phyloP scores from a whole-genome alignment of 306 rosid species.

The Pterocarpus santalinus region DNA sequence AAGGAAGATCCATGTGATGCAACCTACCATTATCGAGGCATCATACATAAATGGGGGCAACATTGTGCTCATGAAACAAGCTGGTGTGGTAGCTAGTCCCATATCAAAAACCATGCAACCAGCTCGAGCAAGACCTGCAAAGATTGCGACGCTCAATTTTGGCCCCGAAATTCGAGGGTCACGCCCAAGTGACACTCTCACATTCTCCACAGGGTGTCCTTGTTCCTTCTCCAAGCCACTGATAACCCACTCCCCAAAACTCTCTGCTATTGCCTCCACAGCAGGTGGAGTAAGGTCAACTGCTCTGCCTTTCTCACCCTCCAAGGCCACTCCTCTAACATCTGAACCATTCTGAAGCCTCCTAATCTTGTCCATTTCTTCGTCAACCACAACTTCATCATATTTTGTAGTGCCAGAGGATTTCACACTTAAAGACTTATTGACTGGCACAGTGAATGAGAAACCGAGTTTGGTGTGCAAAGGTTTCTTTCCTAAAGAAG shows the following conservation, averaged over 20 bases:
- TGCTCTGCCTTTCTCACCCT: slow-evolving; percentile 79
- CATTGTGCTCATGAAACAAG: slow-evolving; percentile 97
- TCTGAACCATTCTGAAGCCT: slow-evolving; percentile 97
- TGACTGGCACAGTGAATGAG: slow-evolving; percentile 44
- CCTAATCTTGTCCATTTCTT: slow-evolving; percentile 79
- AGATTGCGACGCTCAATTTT: slow-evolving; percentile 72
- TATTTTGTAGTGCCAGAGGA: slow-evolving; percentile 58
- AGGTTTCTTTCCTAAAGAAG: slow-evolving; percentile 37
- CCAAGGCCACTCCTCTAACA: slow-evolving; percentile 86
- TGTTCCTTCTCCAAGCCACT: slow-evolving; percentile 60
- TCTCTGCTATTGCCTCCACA: slow-evolving; percentile 83
- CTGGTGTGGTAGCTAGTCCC: slow-evolving; percentile 93
- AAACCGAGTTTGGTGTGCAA: slow-evolving; percentile 47
- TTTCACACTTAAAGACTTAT: slow-evolving; percentile 39
- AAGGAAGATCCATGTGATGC: neutral
- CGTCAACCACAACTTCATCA: slow-evolving; percentile 73
- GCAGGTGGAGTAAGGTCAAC: slow-evolving; percentile 82
- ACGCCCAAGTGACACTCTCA: slow-evolving; percentile 77
- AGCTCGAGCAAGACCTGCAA: slow-evolving; percentile 76
- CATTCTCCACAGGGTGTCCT: slow-evolving; percentile 54
- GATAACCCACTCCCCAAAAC: slow-evolving; percentile 89
- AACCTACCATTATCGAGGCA: slow-evolving; percentile 89
- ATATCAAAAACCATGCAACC: slow-evolving; percentile 81
- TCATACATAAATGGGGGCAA: slow-evolving; percentile 79
- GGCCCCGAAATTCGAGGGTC: slow-evolving; percentile 82